Conservation (phyloP, 202 grass and related monocot genomes). For the Dendrocalamus latiflorus region DNA sequence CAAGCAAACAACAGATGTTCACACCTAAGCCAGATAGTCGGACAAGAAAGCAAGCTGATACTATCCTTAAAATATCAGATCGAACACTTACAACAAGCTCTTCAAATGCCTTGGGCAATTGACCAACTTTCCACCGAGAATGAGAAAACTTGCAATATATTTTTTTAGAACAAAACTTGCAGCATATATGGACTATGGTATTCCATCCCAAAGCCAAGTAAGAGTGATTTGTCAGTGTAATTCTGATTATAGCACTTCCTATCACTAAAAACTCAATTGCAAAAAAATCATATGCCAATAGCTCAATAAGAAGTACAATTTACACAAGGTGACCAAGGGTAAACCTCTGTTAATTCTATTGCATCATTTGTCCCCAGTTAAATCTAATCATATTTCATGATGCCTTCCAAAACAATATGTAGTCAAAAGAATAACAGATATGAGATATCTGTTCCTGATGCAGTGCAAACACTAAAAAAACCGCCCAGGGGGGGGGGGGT, state of each 20-base stretch:
- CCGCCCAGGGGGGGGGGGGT: too few species aligned
- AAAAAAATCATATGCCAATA: too few species aligned
- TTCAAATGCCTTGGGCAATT: neutral
- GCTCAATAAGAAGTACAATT: too few species aligned
- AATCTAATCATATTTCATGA: neutral
- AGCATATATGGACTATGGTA: neutral
- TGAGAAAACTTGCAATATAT: neutral
- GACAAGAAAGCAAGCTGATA: neutral
- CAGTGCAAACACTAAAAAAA: neutral
- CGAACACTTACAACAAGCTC: neutral
- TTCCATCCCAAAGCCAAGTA: neutral
- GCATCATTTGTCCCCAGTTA: neutral
- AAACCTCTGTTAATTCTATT: neutral
- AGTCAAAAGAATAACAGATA: neutral
- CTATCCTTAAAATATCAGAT: neutral
- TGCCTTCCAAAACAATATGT: neutral
- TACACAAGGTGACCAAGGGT: too few species aligned
- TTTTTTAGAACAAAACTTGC: neutral
- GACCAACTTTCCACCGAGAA: neutral
- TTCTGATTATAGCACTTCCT: too few species aligned
- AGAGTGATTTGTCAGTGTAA: neutral
- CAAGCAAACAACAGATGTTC: neutral
- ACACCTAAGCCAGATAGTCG: neutral
- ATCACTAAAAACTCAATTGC: too few species aligned
- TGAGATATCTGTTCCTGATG: neutral